A percentile compares a stretch with the other conserved stretches of the same genome.
Evolutionary conservation across 495 filamentous ascomycete species (phyloP).

Genomic region (Talaromyces borbonicus): DNA sequence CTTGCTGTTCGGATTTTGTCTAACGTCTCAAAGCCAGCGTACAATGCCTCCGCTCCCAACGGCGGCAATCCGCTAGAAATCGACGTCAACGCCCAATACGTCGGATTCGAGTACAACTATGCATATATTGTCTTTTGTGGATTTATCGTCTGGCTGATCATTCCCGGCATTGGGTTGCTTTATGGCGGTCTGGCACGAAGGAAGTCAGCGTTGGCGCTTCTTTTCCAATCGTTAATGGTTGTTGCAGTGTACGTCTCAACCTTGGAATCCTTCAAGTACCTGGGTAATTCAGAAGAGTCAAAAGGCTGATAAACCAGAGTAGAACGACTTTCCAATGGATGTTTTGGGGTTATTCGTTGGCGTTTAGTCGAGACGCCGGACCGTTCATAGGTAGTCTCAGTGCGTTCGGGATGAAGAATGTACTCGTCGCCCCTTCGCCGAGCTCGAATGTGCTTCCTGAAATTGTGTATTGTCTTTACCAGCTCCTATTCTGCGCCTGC

Average conservation of each 20-base stretch:
- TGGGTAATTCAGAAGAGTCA: neutral
- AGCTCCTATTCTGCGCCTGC: constrained; percentile 47
- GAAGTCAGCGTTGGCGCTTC: constrained; percentile 45
- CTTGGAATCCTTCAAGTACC: neutral
- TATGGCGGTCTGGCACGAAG: constrained; percentile 48
- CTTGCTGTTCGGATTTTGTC: neutral
- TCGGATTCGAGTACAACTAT: constrained; percentile 41
- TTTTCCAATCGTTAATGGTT: constrained; percentile 49
- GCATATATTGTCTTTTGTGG: constrained; percentile 40
- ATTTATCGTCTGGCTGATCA: constrained; percentile 49
- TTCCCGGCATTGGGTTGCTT: constrained; percentile 49
- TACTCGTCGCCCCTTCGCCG: constrained; percentile 39
- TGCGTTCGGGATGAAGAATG: constrained; percentile 45
- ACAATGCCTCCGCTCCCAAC: constrained; percentile 31
- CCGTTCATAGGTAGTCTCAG: constrained; percentile 44
- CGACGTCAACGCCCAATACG: constrained; percentile 42
- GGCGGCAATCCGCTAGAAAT: constrained; percentile 36
- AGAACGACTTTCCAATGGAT: constrained; percentile 44
- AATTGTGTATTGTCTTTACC: constrained; percentile 48
- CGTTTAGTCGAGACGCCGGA: constrained; percentile 40
- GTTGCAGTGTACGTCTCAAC: constrained; percentile 30
- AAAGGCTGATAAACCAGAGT: neutral
- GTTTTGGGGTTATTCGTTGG: constrained; percentile 49
- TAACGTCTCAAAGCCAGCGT: constrained; percentile 21
- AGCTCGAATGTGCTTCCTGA: constrained; percentile 41